Percentiles rank a stretch among this genome's conserved stretches.
Conservation (phyloP, 2,329 filamentous ascomycete genomes). For the Monilinia polystroma region DNA sequence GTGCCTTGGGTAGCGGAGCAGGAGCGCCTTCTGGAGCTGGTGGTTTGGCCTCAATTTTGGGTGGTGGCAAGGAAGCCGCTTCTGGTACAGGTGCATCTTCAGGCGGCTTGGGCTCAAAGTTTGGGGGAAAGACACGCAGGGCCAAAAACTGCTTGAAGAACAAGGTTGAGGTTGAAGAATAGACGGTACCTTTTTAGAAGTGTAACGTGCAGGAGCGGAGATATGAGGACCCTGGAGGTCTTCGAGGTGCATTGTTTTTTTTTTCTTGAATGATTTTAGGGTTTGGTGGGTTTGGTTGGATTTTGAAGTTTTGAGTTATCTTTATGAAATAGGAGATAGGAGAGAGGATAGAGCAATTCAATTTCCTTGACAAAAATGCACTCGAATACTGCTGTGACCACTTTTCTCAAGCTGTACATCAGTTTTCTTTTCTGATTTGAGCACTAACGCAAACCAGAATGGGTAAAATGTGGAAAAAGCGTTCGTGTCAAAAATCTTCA, state of each 20-base stretch:
- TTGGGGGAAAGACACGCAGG: neutral
- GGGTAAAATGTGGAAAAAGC: rapidly evolving
- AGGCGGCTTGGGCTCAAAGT: neutral
- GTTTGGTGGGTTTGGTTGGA: no score
- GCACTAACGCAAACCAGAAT: no score
- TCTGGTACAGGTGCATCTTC: neutral
- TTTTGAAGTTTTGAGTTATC: no score
- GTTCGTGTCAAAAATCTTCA: no score
- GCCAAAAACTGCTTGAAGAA: neutral
- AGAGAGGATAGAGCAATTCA: neutral
- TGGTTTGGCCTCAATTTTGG: no score
- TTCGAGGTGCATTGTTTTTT: neutral
- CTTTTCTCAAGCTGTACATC: neutral
- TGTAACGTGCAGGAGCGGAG: no score
- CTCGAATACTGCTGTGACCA: neutral
- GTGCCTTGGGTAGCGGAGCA: no score
- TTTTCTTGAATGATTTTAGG: neutral
- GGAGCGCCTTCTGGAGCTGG: neutral
- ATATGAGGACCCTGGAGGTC: neutral
- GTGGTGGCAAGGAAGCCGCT: neutral
- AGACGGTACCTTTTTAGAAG: neutral
- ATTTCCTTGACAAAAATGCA: neutral
- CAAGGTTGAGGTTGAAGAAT: neutral
- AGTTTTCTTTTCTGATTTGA: no score
- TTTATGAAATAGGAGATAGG: no score